phyloP scores from a whole-genome alignment of 306 rosid species.

The Dryas alaskensis region DNA sequence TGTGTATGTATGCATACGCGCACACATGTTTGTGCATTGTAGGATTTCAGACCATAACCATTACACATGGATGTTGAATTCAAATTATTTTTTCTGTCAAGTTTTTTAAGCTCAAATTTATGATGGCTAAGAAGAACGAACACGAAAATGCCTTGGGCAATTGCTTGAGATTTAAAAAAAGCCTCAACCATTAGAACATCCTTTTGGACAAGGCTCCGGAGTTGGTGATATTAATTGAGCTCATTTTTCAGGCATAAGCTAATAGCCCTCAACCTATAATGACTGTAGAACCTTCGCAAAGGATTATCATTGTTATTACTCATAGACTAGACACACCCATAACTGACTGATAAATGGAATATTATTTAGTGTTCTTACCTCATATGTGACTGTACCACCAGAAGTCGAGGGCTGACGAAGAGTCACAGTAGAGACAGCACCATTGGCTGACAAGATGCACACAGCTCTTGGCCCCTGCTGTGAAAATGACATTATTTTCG shows the following conservation, averaged over 20 bases:
- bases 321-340: background rate
- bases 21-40: background rate
- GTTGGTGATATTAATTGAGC: background rate
- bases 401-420: conserved; percentile 88
- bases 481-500: conserved; percentile 85
- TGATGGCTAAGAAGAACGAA: background rate
- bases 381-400: conserved; percentile 88
- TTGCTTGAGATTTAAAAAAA: background rate
- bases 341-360: background rate
- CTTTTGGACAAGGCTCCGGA: background rate
- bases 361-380: conserved; percentile 47
- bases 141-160: background rate
- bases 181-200: background rate
- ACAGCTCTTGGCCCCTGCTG: conserved; percentile 86
- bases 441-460: conserved; percentile 83
- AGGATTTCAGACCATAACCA: background rate
- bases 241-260: background rate
- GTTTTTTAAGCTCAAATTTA: background rate
- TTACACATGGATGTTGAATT: background rate
- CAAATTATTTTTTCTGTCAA: background rate
- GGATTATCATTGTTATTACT: conserved; percentile 8
- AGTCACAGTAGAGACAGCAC: conserved; percentile 87
- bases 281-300: conserved; percentile 9
- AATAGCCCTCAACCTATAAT: background rate
- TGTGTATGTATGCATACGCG: background rate